Evolutionary conservation across 345 rosid genomes (phyloP), one percentile per base, ranked within the genome.

Genomic region (Eucalyptus coolabah): DNA sequence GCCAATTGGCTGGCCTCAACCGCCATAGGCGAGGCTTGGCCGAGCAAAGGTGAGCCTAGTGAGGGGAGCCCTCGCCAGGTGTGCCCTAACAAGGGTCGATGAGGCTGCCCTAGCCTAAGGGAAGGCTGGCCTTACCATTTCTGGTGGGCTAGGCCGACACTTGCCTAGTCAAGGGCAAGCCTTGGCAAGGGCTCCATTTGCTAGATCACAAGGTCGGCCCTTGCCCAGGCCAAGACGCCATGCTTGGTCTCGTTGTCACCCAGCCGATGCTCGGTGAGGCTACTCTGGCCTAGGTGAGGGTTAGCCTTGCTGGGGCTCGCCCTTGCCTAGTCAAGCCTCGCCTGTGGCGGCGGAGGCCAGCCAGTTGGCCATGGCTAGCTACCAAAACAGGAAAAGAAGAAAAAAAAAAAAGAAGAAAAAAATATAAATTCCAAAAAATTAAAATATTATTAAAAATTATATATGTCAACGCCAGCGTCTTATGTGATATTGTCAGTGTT

Each of bases 1-100:
- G 10, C 1, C 0, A 0, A 3, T 1, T 0, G 2, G 5, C 2
- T 8, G 1, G 59, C 59, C 24, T 53, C 24, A 53, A 53, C 2
- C 3, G 1, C 24, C 56, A 3, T 0, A 19, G 0, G 59, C 1
- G 5, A 53, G 24, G 59, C 59, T 0, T 0, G 1, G 0, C 0
- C 1, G 1, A 53, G 59, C 5, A 1, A 53, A 0, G 24, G 59
- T 53, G 56, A 18, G 56, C 56, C 56, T 0, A 0, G 1, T 0
- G 9, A 53, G 24, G 56, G 23, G 59, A 53, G 59, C 11, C 59
- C 59, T 53, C 24, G 0, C 59, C 24, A 19, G 11, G 24, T 53
- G 2, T 53, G 24, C 24, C 59, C 0, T 53, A 0, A 19, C 5
- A 0, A 53, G 59, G 59, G 59, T 53, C 0, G 24, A 53, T 0